These are phyloP conservation scores for Lyophyllum atratum DNA, from an alignment of 768 basidiomycete species.

Conservation along the genomic window DNA sequence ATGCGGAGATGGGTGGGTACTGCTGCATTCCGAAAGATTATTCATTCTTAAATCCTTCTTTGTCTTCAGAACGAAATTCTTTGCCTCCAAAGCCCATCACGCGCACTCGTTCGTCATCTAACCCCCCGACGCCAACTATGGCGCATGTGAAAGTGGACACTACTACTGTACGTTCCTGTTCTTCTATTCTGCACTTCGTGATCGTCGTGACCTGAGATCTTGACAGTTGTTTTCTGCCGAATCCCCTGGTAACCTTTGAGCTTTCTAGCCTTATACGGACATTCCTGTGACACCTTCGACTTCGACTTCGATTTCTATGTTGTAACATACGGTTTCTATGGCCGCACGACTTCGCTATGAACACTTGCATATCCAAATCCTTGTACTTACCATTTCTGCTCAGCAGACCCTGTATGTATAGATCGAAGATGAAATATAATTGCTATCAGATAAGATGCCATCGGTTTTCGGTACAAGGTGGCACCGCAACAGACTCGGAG, in stretches of 20 bases:
- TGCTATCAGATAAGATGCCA: constrained; percentile 18
- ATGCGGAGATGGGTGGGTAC: constrained; percentile 4
- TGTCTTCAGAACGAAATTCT: background rate
- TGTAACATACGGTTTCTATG: background rate
- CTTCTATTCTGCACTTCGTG: too few species aligned
- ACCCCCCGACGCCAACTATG: constrained; percentile 32
- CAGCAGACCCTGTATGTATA: background rate
- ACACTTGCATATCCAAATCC: background rate
- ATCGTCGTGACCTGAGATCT: background rate
- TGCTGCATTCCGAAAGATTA: background rate
- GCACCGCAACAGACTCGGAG: background rate
- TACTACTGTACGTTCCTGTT: too few species aligned
- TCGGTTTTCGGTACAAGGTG: background rate
- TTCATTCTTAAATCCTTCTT: background rate
- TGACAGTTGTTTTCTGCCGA: constrained; percentile 42
- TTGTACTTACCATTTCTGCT: background rate
- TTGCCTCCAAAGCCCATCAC: constrained; percentile 18
- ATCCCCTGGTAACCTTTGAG: constrained; percentile 38
- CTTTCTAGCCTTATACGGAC: background rate
- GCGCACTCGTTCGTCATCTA: constrained; percentile 36
- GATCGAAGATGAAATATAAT: too few species aligned
- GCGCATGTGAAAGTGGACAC: constrained; percentile 14
- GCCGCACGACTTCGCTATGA: background rate
- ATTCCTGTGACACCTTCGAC: constrained; percentile 21
- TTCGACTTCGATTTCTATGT: constrained; percentile 2